Evolutionary conservation across 2,329 filamentous ascomycete genomes (phyloP).

Genomic region (Ceratocystis papillata): DNA sequence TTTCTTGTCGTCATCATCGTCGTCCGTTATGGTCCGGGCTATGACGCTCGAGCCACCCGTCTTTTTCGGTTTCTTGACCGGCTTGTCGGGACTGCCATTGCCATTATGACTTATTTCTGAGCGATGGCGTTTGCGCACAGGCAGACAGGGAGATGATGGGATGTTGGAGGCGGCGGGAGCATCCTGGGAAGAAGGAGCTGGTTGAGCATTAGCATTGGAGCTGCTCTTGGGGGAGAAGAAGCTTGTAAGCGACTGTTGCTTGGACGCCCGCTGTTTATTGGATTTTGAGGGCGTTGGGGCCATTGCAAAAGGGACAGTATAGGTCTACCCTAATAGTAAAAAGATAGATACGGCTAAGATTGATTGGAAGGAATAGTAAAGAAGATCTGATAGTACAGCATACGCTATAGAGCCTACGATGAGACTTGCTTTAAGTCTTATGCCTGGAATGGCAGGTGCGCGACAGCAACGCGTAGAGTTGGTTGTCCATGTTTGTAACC

Average conservation of each 20-base stretch:
- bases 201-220: constrained; percentile 28
- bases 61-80: constrained; percentile 23
- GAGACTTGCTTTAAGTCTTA: neutral
- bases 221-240: constrained; percentile 59
- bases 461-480: constrained; percentile 13
- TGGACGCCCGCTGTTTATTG: constrained; percentile 39
- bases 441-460: neutral
- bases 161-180: constrained; percentile 27
- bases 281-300: constrained; percentile 32
- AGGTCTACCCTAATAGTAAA: neutral
- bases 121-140: constrained; percentile 26
- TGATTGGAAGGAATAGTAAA: neutral
- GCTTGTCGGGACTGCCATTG: constrained; percentile 22
- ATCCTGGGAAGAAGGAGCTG: constrained; percentile 32
- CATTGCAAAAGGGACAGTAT: constrained; percentile 27
- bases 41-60: constrained; percentile 8
- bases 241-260: constrained; percentile 73
- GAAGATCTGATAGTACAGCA: neutral
- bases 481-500: neutral
- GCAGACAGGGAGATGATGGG: constrained; percentile 29
- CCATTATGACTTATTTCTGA: constrained; percentile 25
- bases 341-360: neutral
- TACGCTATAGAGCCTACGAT: neutral
- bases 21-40: neutral
- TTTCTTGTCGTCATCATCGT: constrained; percentile 10